Evolutionary conservation across 1,284 basidiomycete genomes (phyloP).

Genomic region (Tranzscheliella williamsii): DNA sequence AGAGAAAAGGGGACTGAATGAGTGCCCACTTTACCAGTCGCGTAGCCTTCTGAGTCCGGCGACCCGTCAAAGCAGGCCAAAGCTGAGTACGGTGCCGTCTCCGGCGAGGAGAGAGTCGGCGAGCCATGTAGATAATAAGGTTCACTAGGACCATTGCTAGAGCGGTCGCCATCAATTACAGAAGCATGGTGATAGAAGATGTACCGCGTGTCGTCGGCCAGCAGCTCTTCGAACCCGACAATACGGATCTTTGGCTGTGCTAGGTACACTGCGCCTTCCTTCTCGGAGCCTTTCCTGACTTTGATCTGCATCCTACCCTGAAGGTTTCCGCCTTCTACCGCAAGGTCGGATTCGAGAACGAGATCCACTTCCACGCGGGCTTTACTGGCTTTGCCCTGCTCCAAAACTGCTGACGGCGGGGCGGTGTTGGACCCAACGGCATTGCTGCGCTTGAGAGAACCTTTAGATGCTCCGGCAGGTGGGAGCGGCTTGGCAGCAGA

Average conservation of each 20-base stretch:
- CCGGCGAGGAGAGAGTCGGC: conserved; percentile 53
- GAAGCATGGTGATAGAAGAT: conserved; percentile 82
- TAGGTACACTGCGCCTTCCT: conserved; percentile 67
- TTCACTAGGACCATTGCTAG: conserved; percentile 46
- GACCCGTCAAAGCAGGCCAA: conserved; percentile 64
- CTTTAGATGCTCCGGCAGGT: conserved; percentile 2
- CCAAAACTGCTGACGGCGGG: conserved; percentile 35
- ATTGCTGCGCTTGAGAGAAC: conserved; percentile 16
- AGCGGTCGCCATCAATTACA: conserved; percentile 64
- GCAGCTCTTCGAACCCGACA: conserved; percentile 80
- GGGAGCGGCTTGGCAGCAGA: conserved; percentile 13
- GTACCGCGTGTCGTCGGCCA: conserved; percentile 70
- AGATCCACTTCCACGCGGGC: conserved; percentile 85
- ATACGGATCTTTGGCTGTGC: conserved; percentile 80
- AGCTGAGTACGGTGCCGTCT: conserved; percentile 64
- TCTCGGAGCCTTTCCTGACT: conserved; percentile 68
- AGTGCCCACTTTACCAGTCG: conserved; percentile 65
- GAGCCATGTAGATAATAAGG: conserved; percentile 57
- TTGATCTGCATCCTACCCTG: conserved; percentile 75
- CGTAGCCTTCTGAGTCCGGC: conserved; percentile 74
- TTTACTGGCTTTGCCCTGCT: conserved; percentile 60
- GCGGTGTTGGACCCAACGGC: conserved; percentile 10
- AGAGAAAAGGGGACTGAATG: conserved; percentile 80
- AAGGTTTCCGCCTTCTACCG: conserved; percentile 79
- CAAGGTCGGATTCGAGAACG: conserved; percentile 73